A percentile compares a stretch with the other conserved stretches of the same genome.
Evolutionary conservation across 2,329 filamentous ascomycete genomes (phyloP).

Genomic region (Coniochaeta sp.): DNA sequence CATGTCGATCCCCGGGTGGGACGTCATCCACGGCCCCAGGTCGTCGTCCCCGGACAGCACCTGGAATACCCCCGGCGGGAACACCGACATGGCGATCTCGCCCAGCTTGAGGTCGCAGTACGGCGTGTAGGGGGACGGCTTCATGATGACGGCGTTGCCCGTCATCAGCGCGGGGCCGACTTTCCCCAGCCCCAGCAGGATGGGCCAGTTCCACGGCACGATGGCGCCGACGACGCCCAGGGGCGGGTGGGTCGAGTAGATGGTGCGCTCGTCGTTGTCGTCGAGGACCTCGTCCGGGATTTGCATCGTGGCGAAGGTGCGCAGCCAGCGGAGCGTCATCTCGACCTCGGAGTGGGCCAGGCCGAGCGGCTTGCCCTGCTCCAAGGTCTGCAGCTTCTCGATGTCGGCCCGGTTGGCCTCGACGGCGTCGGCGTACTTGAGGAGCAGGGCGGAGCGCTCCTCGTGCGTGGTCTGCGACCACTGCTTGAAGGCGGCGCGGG

Average conservation of each 20-base stretch:
- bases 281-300: conserved; percentile 26
- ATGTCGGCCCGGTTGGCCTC: conserved; percentile 16
- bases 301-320: conserved; percentile 13
- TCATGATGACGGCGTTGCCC: conserved; percentile 47
- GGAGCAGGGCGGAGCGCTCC: conserved; percentile 23
- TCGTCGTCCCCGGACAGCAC: conserved; percentile 46
- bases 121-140: conserved; percentile 51
- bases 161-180: conserved; percentile 40
- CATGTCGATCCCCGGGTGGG: conserved; percentile 47
- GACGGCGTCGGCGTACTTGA: conserved; percentile 23
- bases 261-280: conserved; percentile 21
- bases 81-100: conserved; percentile 38
- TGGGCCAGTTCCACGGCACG: conserved; percentile 53
- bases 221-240: conserved; percentile 47
- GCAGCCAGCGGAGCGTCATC: conserved; percentile 12
- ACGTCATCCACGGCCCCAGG: conserved; percentile 44
- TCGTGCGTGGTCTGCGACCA: conserved; percentile 28
- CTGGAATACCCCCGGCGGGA: conserved; percentile 51
- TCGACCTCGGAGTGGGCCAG: conserved; percentile 9
- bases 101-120: conserved; percentile 43
- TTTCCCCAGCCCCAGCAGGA: conserved; percentile 41
- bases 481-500: conserved; percentile 24
- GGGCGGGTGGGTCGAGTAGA: conserved; percentile 29
- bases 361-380: conserved; percentile 15
- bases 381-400: conserved; percentile 11